phyloP scores from a whole-genome alignment of 225 moss, liverwort and hornwort genomes.

The Pseudoscleropodium purum region DNA sequence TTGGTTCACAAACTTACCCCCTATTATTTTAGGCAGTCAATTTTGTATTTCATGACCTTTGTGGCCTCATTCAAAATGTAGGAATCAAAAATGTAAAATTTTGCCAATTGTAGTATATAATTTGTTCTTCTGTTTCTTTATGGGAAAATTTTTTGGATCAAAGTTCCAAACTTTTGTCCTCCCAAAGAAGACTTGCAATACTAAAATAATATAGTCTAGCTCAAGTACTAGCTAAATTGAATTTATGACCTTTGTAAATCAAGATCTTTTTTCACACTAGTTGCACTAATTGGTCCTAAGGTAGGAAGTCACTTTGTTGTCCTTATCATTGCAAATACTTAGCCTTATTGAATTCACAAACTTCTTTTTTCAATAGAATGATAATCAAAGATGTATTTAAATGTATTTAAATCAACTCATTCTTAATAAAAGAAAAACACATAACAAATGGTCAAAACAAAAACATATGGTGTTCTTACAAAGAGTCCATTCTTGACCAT shows the following conservation, averaged over 20 bases:
- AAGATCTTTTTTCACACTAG: rapidly evolving
- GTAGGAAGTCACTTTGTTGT: neutral
- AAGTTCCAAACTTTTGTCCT: neutral
- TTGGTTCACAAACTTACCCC: neutral
- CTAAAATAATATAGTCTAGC: neutral
- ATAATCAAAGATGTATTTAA: neutral
- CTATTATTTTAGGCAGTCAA: neutral
- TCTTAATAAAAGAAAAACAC: neutral
- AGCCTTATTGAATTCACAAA: neutral
- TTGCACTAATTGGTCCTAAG: neutral
- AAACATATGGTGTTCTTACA: neutral
- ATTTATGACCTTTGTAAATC: rapidly evolving
- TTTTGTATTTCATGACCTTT: neutral
- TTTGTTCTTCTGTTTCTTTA: neutral
- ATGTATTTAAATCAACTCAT: rapidly evolving
- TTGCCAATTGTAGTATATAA: rapidly evolving
- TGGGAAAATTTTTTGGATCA: neutral
- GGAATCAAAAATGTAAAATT: neutral
- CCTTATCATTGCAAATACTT: neutral
- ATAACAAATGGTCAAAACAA: rapidly evolving
- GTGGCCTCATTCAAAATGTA: rapidly evolving
- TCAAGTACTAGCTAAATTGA: neutral
- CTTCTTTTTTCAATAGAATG: neutral
- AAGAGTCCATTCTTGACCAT: rapidly evolving
- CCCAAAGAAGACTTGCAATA: neutral